Percentiles rank a stretch among this genome's conserved stretches.
Evolutionary conservation across 1,284 basidiomycete genomes (phyloP).

Genomic region (Trametes polyzona): DNA sequence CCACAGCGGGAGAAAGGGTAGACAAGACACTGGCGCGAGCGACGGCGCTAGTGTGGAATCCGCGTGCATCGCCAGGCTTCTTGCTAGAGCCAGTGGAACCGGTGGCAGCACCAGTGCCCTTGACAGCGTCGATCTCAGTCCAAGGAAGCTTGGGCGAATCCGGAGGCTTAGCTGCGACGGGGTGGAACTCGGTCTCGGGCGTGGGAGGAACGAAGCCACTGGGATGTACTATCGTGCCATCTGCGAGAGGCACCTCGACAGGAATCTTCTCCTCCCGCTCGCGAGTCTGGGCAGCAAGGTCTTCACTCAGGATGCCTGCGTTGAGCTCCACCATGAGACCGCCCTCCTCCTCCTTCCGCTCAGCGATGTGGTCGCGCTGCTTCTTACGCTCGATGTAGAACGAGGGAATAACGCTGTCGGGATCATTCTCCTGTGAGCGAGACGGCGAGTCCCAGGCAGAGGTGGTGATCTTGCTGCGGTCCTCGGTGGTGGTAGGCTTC

Average conservation of each 20-base stretch:
- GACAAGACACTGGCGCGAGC: background rate
- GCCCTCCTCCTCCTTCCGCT: slow-evolving; percentile 39
- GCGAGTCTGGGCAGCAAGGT: slow-evolving; percentile 37
- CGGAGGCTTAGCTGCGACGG: slow-evolving; percentile 30
- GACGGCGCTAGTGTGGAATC: slow-evolving; percentile 31
- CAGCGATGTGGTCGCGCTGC: slow-evolving; percentile 36
- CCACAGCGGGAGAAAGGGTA: background rate
- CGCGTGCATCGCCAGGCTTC: slow-evolving; percentile 20
- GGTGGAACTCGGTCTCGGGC: slow-evolving; percentile 37
- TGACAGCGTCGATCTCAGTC: slow-evolving; percentile 22
- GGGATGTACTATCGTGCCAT: slow-evolving; percentile 37
- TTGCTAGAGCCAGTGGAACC: background rate
- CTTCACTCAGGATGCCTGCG: slow-evolving; percentile 39
- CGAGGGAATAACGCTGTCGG: slow-evolving; percentile 36
- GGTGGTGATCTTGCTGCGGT: slow-evolving; percentile 24
- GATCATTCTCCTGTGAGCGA: slow-evolving; percentile 27
- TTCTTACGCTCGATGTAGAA: slow-evolving; percentile 40
- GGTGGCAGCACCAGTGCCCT: background rate
- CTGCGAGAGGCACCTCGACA: slow-evolving; percentile 34
- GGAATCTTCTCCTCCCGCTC: slow-evolving; percentile 39
- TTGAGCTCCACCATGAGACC: slow-evolving; percentile 40
- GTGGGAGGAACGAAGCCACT: slow-evolving; percentile 41
- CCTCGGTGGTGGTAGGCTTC: slow-evolving; percentile 22
- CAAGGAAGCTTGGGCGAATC: slow-evolving; percentile 26
- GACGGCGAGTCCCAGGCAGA: slow-evolving; percentile 32